Percentiles rank a stretch among this genome's conserved stretches.
phyloP scores from a whole-genome alignment of 139 green algal genomes.

The Marvania coccoides region DNA sequence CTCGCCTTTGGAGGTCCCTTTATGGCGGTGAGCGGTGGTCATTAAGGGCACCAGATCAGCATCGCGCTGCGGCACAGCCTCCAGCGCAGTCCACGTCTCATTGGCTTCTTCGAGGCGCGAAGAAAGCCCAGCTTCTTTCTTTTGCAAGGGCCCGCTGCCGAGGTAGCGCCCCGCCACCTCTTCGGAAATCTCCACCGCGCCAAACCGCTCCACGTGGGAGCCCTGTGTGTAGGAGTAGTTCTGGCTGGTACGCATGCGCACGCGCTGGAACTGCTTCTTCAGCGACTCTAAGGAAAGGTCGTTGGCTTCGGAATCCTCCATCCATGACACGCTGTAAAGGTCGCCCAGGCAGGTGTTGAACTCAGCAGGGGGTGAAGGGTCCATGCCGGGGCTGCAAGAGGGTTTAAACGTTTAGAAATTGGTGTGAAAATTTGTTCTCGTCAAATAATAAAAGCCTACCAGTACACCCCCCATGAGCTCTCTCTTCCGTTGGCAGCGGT shows the following conservation, averaged over 20 bases:
- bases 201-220: slow-evolving; percentile 79
- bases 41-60: slow-evolving; percentile 73
- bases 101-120: not conserved
- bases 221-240: slow-evolving; percentile 72
- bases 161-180: slow-evolving; percentile 65
- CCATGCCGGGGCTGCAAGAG: slow-evolving; percentile 8
- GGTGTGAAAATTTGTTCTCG: not conserved
- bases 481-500: slow-evolving; percentile 86
- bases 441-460: no score
- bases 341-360: slow-evolving; percentile 91
- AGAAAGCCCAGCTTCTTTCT: slow-evolving; percentile 18
- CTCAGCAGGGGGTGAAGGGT: slow-evolving; percentile 30
- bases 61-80: slow-evolving; percentile 64
- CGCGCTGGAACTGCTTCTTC: slow-evolving; percentile 72
- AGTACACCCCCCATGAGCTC: slow-evolving; percentile 90
- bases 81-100: slow-evolving; percentile 7
- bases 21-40: not conserved
- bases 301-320: slow-evolving; percentile 79
- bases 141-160: no score
- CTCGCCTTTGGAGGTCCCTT: not conserved
- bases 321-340: slow-evolving; percentile 88
- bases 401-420: no score
- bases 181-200: slow-evolving; percentile 52
- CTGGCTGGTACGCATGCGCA: slow-evolving; percentile 64
- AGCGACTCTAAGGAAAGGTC: slow-evolving; percentile 76